phyloP scores from a whole-genome alignment of 495 filamentous ascomycete genomes.

The Aspergillus conjunctus region DNA sequence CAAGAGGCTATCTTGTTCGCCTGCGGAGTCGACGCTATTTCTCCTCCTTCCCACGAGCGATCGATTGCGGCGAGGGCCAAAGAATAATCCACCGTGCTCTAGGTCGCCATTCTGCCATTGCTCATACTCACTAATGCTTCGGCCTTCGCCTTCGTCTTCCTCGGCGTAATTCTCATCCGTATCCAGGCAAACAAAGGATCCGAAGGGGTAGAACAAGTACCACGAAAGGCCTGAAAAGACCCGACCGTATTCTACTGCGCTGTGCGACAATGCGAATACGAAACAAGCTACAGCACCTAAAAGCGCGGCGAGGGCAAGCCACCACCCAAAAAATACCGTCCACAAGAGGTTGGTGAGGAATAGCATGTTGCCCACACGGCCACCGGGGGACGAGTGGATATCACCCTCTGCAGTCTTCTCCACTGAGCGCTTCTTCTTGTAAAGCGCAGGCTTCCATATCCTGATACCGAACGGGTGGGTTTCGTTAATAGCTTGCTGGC shows the following conservation, averaged over 20 bases:
- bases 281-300: constrained; percentile 76
- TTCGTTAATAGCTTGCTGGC: constrained; percentile 97
- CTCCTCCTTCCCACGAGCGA: constrained; percentile 88
- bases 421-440: constrained; percentile 96
- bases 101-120: constrained; percentile 98
- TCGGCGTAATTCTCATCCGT: constrained; percentile 93
- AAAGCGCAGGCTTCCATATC: constrained; percentile 97
- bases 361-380: constrained; percentile 78
- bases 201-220: constrained; percentile 95
- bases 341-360: constrained; percentile 86
- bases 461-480: constrained; percentile 98
- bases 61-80: constrained; percentile 76
- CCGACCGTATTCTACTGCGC: constrained; percentile 81
- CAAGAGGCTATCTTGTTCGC: constrained; percentile 88
- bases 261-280: constrained; percentile 74
- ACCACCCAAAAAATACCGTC: constrained; percentile 96
- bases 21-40: constrained; percentile 82
- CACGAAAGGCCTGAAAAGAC: constrained; percentile 81
- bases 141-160: constrained; percentile 97
- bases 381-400: constrained; percentile 94
- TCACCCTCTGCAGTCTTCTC: constrained; percentile 95
- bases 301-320: constrained; percentile 79
- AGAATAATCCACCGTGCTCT: constrained; percentile 93
- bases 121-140: constrained; percentile 98
- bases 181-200: constrained; percentile 89